Conservation (phyloP, 345 rosid species). For the Salix dunnii region DNA sequence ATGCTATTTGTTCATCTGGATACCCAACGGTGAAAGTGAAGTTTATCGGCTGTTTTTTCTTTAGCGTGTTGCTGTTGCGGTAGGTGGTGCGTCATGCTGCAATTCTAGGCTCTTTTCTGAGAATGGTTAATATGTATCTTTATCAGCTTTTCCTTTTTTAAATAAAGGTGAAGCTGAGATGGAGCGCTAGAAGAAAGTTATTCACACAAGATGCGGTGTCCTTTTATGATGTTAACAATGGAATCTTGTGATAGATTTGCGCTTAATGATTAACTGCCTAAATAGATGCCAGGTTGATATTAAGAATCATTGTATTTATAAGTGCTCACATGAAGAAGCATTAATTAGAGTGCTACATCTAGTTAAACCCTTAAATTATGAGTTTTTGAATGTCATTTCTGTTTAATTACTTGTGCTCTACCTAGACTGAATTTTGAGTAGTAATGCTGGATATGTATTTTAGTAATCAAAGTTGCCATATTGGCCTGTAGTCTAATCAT, state of each 20-base stretch:
- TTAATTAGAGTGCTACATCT: background rate
- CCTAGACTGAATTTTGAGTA: conserved; percentile 3
- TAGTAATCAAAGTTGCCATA: background rate
- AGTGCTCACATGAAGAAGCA: background rate
- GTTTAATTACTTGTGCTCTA: background rate
- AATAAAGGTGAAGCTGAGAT: background rate
- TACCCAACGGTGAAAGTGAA: conserved; percentile 14
- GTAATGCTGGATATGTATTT: conserved; percentile 1
- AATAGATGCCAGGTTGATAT: conserved; percentile 2
- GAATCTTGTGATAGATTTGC: conserved; percentile 18
- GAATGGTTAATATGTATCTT: conserved; percentile 11
- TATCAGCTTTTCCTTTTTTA: background rate
- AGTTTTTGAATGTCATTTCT: conserved; percentile 4
- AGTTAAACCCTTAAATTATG: background rate
- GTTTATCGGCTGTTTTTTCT: conserved; percentile 21
- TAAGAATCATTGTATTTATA: background rate
- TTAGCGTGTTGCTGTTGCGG: conserved; percentile 18
- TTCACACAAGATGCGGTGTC: conserved; percentile 17
- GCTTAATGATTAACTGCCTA: background rate
- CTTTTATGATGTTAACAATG: conserved; percentile 15
- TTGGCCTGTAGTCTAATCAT: background rate
- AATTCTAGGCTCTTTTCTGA: conserved; percentile 23
- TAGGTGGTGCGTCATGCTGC: conserved; percentile 28
- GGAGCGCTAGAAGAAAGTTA: conserved; percentile 9
- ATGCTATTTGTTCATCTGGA: conserved; percentile 4